These are phyloP conservation scores for Pharus latifolius DNA, from an alignment of 176 grass and related monocot genomes.

Conservation along the genomic window DNA sequence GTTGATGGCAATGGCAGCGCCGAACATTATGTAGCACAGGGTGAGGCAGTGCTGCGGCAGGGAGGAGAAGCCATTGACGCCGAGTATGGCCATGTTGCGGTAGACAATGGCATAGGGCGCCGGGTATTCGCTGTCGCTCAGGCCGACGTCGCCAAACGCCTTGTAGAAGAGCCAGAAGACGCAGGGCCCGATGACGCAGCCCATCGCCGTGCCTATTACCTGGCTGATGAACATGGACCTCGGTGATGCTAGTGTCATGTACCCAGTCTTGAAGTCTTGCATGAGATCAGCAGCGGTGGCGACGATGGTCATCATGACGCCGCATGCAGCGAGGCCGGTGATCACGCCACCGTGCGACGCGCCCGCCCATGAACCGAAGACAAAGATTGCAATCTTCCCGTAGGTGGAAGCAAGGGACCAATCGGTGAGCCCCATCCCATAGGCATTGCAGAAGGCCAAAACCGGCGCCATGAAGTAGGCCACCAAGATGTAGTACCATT, in stretches of 20 bases:
- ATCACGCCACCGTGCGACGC: background rate
- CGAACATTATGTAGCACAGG: background rate
- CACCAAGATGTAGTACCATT: background rate
- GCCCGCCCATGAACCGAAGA: background rate
- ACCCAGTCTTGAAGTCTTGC: slow-evolving; percentile 11
- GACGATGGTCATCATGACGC: background rate
- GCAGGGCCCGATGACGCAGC: slow-evolving; percentile 4
- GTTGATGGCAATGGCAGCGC: background rate
- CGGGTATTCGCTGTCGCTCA: background rate
- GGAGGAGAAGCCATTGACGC: background rate
- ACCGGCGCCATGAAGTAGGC: background rate
- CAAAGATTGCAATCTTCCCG: slow-evolving; percentile 1
- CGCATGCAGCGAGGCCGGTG: background rate
- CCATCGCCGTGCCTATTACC: background rate
- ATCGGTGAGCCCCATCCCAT: background rate
- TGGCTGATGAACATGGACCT: background rate
- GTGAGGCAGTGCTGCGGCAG: slow-evolving; percentile 9
- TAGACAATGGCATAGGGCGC: background rate
- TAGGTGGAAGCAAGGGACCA: background rate
- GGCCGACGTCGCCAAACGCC: background rate
- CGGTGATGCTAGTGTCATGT: background rate
- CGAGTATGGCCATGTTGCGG: background rate
- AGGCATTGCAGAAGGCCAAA: too few species aligned
- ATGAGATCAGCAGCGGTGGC: background rate
- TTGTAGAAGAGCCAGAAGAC: slow-evolving; percentile 9